Evolutionary conservation across 2,329 filamentous ascomycete species (phyloP), one percentile per base, ranked within the genome.

Genomic region (Fusarium irregulare): DNA sequence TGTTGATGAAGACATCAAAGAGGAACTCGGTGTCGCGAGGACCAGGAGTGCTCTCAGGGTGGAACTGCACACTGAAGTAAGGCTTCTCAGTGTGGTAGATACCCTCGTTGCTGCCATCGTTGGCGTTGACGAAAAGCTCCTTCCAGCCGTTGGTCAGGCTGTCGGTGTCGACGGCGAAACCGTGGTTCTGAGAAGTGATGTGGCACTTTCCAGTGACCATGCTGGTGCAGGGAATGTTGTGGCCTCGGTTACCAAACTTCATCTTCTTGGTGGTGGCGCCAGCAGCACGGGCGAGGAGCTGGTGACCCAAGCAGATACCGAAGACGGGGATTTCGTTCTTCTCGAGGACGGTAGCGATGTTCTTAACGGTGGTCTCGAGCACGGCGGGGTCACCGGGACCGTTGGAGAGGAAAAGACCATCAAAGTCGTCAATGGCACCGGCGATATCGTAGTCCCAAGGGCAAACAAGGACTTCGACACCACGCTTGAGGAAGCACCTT

Each of bases 21-120:
- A 99, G 86, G 78, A 93, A 98, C 80, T 99, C 96, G 28, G 96
- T 99, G 79, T 99, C 96, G 37, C 93, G 89, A 54, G 96, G 96
- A 61, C 96, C 96, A 4, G 96, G 96, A 2, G 94, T 97, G 84
- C 94, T 97, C 82, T 99, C 96, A 0, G 96, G 96, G 78, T 99
- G 96, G 84, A 99, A 99, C 79, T 99, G 96, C n/a, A 98, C 96
- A 85, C 94, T 98, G 86, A 99, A 99, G 84, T 95, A 97, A 54
- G 96, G 96, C 77, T 91, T 92, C 79, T 85, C 88, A 50, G 88
- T 84, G 80, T 98, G 94, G 81, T 94, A 91, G 78, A 99, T 98
- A 82, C 96, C 96, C 84, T 99, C 96, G 81, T 99, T 99, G 82
- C 93, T 98, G 75, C 93, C 93, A 75, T 99, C 96, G 80, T 99